Evolutionary conservation across 129 eudicot species (phyloP).

Genomic region (Escallonia rubra): DNA sequence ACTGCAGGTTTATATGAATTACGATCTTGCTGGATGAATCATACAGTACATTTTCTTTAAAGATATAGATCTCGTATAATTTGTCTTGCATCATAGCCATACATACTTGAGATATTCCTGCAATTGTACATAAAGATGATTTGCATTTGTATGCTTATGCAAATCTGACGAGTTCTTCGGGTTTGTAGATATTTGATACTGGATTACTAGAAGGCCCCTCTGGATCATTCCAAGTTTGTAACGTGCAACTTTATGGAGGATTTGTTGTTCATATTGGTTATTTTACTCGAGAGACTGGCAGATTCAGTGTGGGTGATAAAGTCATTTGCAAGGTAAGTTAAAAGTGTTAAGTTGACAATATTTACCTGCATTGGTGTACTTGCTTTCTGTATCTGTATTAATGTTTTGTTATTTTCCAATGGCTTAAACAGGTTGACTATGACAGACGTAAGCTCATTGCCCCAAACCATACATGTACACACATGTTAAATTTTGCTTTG

Average conservation of each 20-base stretch:
- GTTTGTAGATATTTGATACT: constrained; percentile 74
- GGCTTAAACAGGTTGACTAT: constrained; percentile 65
- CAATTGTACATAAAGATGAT: no score
- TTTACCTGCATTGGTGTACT: constrained; percentile 1
- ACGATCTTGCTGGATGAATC: no score
- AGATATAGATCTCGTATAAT: no score
- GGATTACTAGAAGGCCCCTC: constrained; percentile 71
- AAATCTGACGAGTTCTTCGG: constrained; percentile 6
- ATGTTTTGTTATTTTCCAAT: neutral
- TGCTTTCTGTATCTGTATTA: neutral
- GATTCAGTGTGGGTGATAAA: constrained; percentile 60
- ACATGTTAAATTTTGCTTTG: constrained; percentile 93
- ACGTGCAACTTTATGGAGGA: constrained; percentile 84
- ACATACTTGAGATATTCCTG: no score
- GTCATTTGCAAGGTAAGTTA: constrained; percentile 70
- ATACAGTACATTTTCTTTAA: no score
- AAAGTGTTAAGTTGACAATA: neutral
- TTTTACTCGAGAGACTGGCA: constrained; percentile 49
- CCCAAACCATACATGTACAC: constrained; percentile 98
- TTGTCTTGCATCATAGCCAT: no score
- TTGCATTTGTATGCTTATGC: no score
- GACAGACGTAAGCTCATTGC: constrained; percentile 78
- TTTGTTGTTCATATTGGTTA: constrained; percentile 82
- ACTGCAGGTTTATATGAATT: no score
- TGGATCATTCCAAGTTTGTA: constrained; percentile 65